These are phyloP conservation scores for Colletotrichum karsti DNA, from an alignment of 2,329 filamentous ascomycete species.

Conservation along the genomic window DNA sequence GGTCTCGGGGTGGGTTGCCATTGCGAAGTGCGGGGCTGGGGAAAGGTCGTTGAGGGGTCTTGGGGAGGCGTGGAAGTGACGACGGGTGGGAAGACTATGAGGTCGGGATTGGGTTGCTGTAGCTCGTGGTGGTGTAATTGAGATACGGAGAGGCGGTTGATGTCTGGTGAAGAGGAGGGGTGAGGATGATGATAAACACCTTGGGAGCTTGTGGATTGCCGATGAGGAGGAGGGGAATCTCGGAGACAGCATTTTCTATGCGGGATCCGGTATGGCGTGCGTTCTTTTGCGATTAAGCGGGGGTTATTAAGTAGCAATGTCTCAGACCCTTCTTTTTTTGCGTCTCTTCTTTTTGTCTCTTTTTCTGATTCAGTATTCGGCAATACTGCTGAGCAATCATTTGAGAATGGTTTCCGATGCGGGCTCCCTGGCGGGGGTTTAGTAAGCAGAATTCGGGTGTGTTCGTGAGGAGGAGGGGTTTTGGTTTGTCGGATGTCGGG, in stretches of 20 bases:
- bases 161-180: neutral
- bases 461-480: neutral
- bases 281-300: neutral
- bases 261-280: too few species aligned
- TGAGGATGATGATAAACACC: neutral
- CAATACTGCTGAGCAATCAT: too few species aligned
- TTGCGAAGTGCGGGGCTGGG: conserved; percentile 18
- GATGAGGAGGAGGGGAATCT: neutral
- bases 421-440: neutral
- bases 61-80: neutral
- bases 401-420: neutral
- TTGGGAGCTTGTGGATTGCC: neutral
- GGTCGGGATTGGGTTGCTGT: neutral
- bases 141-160: neutral
- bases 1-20: conserved; percentile 42
- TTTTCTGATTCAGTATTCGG: too few species aligned
- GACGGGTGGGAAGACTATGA: neutral
- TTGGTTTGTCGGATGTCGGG: neutral
- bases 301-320: neutral
- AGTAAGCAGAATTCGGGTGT: neutral
- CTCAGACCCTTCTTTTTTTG: too few species aligned
- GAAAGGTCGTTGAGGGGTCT: neutral
- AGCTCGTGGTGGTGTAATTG: too few species aligned
- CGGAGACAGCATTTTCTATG: too few species aligned
- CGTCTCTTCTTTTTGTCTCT: too few species aligned